Base-by-base conservation (phyloP, 345 rosid species). In the Orychophragmus violaceus region DNA sequence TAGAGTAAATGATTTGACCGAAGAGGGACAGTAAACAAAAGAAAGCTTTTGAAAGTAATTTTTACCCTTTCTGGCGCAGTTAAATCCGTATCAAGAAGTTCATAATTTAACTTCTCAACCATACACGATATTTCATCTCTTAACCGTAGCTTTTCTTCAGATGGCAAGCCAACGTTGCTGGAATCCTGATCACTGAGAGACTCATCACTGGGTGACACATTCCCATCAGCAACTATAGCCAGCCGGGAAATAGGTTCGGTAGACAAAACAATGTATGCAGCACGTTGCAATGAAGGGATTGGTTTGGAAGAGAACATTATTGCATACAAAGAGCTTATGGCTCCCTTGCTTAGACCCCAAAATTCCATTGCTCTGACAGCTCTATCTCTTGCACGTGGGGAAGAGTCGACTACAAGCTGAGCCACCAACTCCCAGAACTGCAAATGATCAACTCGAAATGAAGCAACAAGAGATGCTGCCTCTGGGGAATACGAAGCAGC, bases 381-480 rank as follows among this genome's bases (percentile, higher is more conserved):
- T 84, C 85, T 82, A 51, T 85, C 97, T 76, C 88, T 88, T 30
- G 81, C 80, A 60, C 76, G 76, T 27, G 76, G 66, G 42, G 96
- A 79, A 66, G 98, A 85, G 52, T 77, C 77, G 3, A 85, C 71
- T 63, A 81, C 87, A 62, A 80, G 80, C 50, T 76, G 71, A 50
- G 95, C 97, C 62, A 93, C 90, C 72, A 79, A 71, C 67, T 90
- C 85, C 98, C 98, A 90, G 80, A 90, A 86, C 42, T 69, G 82
- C 49, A 69, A 62, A 79, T 79, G 76, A 67, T 69, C 74, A 74
- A 80, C 63, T 49, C 96, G 83, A 64, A 86, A 85, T 71, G 81
- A 77, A 29, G 88, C 82, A 61, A 90, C 68, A 49, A 83, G 73
- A 28, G 80, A 78, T 64, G 94, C 90, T 74, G 89, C 97, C 71